A percentile compares a stretch with the other conserved stretches of the same genome.
phyloP scores from a whole-genome alignment of 2,329 filamentous ascomycete genomes.

The Colletotrichum theobromicola region DNA sequence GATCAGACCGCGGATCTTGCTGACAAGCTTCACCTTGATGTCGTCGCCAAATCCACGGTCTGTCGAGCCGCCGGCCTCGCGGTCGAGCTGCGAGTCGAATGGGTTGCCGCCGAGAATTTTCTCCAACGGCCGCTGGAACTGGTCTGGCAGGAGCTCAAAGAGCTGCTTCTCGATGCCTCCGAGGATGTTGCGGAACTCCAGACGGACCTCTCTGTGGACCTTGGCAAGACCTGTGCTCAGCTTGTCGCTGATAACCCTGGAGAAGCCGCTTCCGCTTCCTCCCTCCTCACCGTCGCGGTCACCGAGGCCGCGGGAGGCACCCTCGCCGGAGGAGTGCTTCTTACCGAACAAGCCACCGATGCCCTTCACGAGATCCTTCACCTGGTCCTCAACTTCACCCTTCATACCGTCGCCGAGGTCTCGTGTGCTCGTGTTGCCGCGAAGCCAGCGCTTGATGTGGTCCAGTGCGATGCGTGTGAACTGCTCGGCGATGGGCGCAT shows the following conservation, averaged over 20 bases:
- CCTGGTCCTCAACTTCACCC: slow-evolving; percentile 48
- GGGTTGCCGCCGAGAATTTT: slow-evolving; percentile 53
- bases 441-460: slow-evolving; percentile 50
- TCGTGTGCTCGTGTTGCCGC: slow-evolving; percentile 44
- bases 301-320: slow-evolving; percentile 33
- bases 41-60: slow-evolving; percentile 48
- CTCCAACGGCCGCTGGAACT: slow-evolving; percentile 47
- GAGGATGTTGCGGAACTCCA: slow-evolving; percentile 50
- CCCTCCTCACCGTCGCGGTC: slow-evolving; percentile 30
- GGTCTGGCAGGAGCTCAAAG: slow-evolving; percentile 48
- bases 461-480: slow-evolving; percentile 51
- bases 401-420: slow-evolving; percentile 48
- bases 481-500: slow-evolving; percentile 48
- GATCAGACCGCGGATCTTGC: slow-evolving; percentile 48
- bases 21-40: slow-evolving; percentile 47
- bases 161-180: slow-evolving; percentile 50
- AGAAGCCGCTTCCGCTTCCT: slow-evolving; percentile 42
- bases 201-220: slow-evolving; percentile 49
- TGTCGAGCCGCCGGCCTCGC: slow-evolving; percentile 30
- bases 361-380: slow-evolving; percentile 49
- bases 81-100: slow-evolving; percentile 48
- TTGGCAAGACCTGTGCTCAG: slow-evolving; percentile 47
- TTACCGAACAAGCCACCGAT: slow-evolving; percentile 45
- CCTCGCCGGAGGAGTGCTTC: slow-evolving; percentile 34
- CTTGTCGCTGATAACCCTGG: slow-evolving; percentile 51